Evolutionary conservation across 2,329 filamentous ascomycete species (phyloP).

Genomic region (Botryosphaeria dothidea): DNA sequence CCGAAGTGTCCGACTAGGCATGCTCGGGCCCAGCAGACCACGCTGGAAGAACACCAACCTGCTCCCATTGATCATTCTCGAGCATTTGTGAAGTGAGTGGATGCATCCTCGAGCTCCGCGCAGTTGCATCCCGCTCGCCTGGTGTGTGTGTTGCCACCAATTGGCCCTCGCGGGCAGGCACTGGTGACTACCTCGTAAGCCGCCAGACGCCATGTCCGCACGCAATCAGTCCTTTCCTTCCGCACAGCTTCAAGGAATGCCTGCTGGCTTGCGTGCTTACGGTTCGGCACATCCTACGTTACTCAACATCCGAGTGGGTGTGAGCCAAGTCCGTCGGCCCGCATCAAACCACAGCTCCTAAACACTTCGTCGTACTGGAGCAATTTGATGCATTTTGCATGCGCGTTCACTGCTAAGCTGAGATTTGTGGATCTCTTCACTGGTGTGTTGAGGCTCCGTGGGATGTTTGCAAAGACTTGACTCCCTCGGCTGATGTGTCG

Average conservation of each 20-base stretch:
- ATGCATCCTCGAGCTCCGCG: background rate
- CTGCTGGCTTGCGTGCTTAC: background rate
- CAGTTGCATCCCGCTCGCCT: background rate
- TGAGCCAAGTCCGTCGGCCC: background rate
- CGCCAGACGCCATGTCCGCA: background rate
- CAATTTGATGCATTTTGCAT: background rate
- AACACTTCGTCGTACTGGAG: background rate
- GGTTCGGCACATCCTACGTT: background rate
- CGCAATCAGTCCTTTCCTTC: background rate
- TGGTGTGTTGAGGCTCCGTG: background rate
- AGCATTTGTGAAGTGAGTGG: background rate
- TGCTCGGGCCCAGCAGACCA: background rate
- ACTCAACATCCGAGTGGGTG: background rate
- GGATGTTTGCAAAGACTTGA: background rate
- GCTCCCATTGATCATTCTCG: background rate
- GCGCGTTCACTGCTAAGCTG: background rate
- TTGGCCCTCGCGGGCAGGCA: background rate
- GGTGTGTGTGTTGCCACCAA: background rate
- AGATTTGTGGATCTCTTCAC: background rate
- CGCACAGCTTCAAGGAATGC: background rate
- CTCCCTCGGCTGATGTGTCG: background rate
- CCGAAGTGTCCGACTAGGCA: background rate
- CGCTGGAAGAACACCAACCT: background rate
- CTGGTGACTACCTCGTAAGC: background rate
- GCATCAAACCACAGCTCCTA: background rate